Evolutionary conservation across 495 filamentous ascomycete species (phyloP).

Genomic region (Penicillium parvum): DNA sequence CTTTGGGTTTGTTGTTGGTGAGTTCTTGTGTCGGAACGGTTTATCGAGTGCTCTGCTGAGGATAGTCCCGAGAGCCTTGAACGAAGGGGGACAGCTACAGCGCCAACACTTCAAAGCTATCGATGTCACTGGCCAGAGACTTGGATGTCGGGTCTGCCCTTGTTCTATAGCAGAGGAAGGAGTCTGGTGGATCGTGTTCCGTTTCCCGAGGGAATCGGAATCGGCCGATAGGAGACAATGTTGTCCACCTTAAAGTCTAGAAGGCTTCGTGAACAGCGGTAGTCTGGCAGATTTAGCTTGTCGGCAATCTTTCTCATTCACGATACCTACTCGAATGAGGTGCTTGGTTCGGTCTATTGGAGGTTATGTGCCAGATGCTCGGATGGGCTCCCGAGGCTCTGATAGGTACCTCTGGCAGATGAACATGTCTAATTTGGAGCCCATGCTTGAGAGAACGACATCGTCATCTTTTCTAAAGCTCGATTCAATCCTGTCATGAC

Average conservation of each 20-base stretch:
- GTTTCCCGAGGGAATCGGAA: conserved; percentile 28
- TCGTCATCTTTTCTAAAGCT: too few species aligned
- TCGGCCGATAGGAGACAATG: conserved; percentile 23
- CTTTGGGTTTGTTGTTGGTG: neutral
- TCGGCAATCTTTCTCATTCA: too few species aligned
- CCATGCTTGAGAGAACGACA: too few species aligned
- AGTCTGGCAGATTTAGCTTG: neutral
- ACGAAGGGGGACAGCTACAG: too few species aligned
- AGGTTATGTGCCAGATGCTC: too few species aligned
- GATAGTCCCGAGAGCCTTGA: neutral
- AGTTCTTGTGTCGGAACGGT: neutral
- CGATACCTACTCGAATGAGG: too few species aligned
- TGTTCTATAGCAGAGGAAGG: neutral
- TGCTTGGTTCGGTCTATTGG: too few species aligned
- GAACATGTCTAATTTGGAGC: too few species aligned
- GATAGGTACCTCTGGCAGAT: too few species aligned
- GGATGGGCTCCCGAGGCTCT: too few species aligned
- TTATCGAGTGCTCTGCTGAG: neutral
- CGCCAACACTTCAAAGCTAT: neutral
- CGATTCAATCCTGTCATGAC: neutral
- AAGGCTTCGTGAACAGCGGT: neutral
- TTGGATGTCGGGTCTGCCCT: neutral
- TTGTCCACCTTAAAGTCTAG: conserved; percentile 2
- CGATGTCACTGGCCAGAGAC: neutral
- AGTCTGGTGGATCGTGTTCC: conserved; percentile 13